Evolutionary conservation across 2,329 filamentous ascomycete genomes (phyloP).

Genomic region (Alternaria ethzedia): DNA sequence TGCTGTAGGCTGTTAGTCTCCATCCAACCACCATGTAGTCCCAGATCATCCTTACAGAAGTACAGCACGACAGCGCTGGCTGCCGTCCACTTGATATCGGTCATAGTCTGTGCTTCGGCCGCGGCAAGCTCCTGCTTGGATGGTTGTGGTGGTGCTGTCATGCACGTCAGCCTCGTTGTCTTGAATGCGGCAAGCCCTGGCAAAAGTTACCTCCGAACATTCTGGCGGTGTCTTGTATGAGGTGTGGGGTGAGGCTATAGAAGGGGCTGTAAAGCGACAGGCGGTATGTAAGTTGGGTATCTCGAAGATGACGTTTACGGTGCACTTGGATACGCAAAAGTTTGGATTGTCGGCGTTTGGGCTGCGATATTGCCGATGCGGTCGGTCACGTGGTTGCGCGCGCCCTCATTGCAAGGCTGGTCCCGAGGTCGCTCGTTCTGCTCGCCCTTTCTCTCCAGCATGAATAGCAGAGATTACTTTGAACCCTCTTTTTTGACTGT

Average conservation of each 20-base stretch:
- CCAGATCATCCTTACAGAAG: conserved; percentile 67
- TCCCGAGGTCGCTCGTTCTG: background rate
- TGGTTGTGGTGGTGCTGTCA: conserved; percentile 70
- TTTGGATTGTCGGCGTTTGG: conserved; percentile 13
- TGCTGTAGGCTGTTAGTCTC: conserved; percentile 44
- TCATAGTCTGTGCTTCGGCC: conserved; percentile 68
- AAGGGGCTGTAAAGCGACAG: conserved; percentile 1
- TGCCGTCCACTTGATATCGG: conserved; percentile 71
- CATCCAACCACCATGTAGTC: no score
- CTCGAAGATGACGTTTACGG: conserved; percentile 8
- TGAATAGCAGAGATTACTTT: background rate
- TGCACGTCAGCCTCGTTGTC: conserved; percentile 9
- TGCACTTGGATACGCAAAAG: conserved; percentile 9
- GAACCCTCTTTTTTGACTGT: background rate
- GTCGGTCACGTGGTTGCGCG: conserved; percentile 4
- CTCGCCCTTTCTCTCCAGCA: background rate
- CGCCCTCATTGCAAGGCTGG: background rate
- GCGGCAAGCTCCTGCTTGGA: conserved; percentile 71
- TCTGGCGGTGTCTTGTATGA: background rate
- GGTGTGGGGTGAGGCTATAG: background rate
- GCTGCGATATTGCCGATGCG: background rate
- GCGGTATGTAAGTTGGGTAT: conserved; percentile 2
- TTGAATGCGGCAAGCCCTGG: no score
- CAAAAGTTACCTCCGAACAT: conserved; percentile 63
- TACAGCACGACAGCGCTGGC: conserved; percentile 73